Evolutionary conservation across 2,329 filamentous ascomycete genomes (phyloP).

Genomic region (Orbilia brochopaga): DNA sequence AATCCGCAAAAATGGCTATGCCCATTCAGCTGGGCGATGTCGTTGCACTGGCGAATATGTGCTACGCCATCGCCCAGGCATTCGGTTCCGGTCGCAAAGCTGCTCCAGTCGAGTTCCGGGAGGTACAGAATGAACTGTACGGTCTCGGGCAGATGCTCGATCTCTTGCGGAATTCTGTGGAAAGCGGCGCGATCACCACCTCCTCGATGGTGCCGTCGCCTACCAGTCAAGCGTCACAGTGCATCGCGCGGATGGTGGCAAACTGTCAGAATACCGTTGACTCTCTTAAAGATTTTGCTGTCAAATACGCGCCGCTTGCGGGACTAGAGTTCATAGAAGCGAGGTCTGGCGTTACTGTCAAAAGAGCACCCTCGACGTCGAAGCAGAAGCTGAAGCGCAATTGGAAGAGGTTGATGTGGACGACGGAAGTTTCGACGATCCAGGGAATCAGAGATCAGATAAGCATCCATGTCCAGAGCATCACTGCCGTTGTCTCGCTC

Average conservation of each 20-base stretch:
- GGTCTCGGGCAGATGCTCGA: conserved; percentile 55
- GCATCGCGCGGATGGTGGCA: conserved; percentile 34
- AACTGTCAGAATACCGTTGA: conserved; percentile 40
- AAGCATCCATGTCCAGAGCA: conserved; percentile 49
- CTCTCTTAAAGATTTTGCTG: conserved; percentile 43
- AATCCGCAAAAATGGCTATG: conserved; percentile 53
- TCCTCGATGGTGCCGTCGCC: conserved; percentile 15
- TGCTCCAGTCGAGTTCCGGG: conserved; percentile 56
- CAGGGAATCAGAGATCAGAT: conserved; percentile 49
- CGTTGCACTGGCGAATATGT: conserved; percentile 55
- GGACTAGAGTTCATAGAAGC: conserved; percentile 45
- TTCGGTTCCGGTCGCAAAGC: conserved; percentile 56
- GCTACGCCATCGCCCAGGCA: conserved; percentile 54
- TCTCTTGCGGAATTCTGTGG: conserved; percentile 48
- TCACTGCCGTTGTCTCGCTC: conserved; percentile 45
- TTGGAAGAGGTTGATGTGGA: conserved; percentile 47
- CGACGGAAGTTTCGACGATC: conserved; percentile 38
- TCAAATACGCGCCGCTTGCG: conserved; percentile 35
- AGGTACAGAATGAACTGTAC: conserved; percentile 56
- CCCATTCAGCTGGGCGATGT: conserved; percentile 56
- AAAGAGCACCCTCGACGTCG: conserved; percentile 29
- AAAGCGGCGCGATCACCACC: conserved; percentile 19
- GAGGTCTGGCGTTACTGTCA: conserved; percentile 24
- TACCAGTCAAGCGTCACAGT: conserved; percentile 28
- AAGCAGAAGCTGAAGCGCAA: conserved; percentile 40